Base-by-base conservation (phyloP, 192 early-diverging fungal genomes). In the Coemansia sp. region DNA sequence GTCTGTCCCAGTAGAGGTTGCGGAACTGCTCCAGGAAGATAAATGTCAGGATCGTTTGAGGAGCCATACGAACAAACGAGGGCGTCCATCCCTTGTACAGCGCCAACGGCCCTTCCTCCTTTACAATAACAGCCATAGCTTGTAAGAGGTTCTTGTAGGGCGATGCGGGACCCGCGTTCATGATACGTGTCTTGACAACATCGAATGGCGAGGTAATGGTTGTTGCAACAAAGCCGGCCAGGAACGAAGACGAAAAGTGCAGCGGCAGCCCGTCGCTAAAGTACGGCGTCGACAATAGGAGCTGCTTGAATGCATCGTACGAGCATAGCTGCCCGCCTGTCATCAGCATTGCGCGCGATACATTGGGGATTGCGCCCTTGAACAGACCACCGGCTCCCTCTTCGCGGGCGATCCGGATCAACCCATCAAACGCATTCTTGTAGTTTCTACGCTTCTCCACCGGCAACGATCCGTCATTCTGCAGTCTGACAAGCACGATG, bases 291-390 rank as follows among this genome's bases (percentile, higher is more conserved):
- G 76, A 62, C 29, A 92, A 63, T 36, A 94, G 69, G n/a, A 87
- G 53, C 15, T 87, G 75, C 79, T 94, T 94, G 66, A 88, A 87
- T 15, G 70, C 79, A 64, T 94, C 92, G 74, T 94, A 94, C 2
- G 85, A 87, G 25, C 83, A 83, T 27, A 90, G 78, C 60, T 92
- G 90, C 0, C 87, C 84, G 8, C 81, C 79, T 10, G 86, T 89
- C 86, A 92, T 92, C 38, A 94, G 84, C 71, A 97, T 90, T 6
- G 97, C 94, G 44, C 97, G 83, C 50, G 94, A 87, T 50, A 94
- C 83, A 41, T 95, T 95, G 23, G 97, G 93, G 0, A 91, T 91
- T 1, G 94, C 70, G 38, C 97, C 97, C 70, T 94, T 88, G 78
- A 94, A 93, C 41, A 98, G 72, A 4, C 91, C 88, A 4, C 48